phyloP scores from a whole-genome alignment of 805 yeast genomes.

The Starmerella geochares region DNA sequence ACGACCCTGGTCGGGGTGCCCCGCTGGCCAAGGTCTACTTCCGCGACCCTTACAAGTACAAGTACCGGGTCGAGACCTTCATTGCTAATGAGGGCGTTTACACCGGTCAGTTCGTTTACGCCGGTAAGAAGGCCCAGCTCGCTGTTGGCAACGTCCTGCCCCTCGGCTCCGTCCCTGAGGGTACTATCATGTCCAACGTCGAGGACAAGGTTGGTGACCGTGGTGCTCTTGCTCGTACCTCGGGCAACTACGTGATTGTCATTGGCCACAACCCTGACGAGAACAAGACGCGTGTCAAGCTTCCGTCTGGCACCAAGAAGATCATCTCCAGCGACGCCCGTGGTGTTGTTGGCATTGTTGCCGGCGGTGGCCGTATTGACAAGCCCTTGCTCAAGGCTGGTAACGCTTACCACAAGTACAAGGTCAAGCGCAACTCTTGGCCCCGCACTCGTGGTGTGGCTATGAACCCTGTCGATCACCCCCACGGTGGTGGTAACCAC shows the following conservation, averaged over 20 bases:
- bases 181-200: constrained; percentile 97
- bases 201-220: constrained; percentile 99
- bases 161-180: constrained; percentile 95
- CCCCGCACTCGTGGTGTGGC: constrained; percentile 99
- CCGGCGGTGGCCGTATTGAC: constrained; percentile 99
- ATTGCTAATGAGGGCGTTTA: constrained; percentile 99
- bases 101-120: constrained; percentile 98
- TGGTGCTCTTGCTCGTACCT: constrained; percentile 99
- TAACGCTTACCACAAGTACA: constrained; percentile 99
- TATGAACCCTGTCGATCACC: constrained; percentile 99
- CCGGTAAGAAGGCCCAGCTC: constrained; percentile 97
- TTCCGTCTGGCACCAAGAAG: constrained; percentile 99
- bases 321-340: constrained; percentile 89
- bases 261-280: constrained; percentile 99
- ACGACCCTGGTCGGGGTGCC: constrained; percentile 99
- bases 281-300: constrained; percentile 97
- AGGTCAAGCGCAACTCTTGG: constrained; percentile 99
- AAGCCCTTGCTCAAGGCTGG: constrained; percentile 99
- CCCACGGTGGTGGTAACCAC: constrained; percentile 99
- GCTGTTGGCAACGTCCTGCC: constrained; percentile 92
- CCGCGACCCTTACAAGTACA: constrained; percentile 99
- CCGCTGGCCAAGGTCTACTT: constrained; percentile 97
- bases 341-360: constrained; percentile 99
- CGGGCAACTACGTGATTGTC: constrained; percentile 98
- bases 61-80: constrained; percentile 95